These are phyloP conservation scores for Globomyces pollinis-pini DNA, from an alignment of 192 early-diverging fungal genomes.

Conservation along the genomic window DNA sequence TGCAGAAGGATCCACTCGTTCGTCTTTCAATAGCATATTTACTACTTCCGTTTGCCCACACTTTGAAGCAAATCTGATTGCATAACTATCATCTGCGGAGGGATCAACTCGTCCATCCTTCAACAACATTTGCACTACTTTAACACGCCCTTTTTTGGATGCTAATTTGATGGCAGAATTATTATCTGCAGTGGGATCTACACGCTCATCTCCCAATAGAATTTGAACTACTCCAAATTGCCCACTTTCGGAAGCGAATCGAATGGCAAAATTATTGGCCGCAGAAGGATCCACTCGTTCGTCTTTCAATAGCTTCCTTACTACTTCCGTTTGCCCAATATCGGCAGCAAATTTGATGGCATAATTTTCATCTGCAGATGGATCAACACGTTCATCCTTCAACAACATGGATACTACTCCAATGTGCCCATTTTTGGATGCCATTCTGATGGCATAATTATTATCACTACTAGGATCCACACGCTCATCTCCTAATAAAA, in stretches of 20 bases:
- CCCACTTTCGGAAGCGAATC: neutral
- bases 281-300: neutral
- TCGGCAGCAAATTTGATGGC: neutral
- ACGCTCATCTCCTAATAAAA: neutral
- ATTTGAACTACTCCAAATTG: neutral
- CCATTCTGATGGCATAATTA: neutral
- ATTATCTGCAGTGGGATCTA: neutral
- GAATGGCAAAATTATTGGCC: neutral
- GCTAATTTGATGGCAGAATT: neutral
- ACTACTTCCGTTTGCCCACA: conserved; percentile 2
- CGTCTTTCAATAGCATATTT: conserved; percentile 4
- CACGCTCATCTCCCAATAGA: conserved; percentile 3
- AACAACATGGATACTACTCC: neutral
- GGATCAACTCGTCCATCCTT: conserved; percentile 3
- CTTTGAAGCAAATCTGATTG: neutral
- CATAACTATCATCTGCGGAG: neutral
- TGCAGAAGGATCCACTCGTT: conserved; percentile 12
- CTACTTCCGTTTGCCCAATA: neutral
- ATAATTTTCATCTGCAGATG: neutral
- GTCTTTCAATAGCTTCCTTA: neutral
- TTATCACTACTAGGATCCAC: conserved; percentile 7
- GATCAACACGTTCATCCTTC: neutral
- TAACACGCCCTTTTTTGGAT: neutral
- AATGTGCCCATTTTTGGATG: neutral
- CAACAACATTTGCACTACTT: neutral